Conservation (phyloP, 2,329 filamentous ascomycete species). For the Fusarium sp. region DNA sequence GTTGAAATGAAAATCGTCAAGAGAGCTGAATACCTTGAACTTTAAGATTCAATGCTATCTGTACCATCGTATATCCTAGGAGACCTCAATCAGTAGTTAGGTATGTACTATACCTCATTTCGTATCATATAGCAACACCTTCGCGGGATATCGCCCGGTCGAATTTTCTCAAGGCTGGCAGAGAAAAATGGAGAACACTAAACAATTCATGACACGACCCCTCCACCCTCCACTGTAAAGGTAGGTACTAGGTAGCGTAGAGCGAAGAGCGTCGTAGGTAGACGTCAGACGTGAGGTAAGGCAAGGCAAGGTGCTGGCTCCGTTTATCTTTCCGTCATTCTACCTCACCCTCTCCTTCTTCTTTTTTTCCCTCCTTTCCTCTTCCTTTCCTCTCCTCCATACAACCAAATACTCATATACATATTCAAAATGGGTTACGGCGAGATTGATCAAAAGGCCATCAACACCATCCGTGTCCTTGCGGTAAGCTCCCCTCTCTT, state of each 20-base stretch:
- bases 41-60: too few relatives aligned
- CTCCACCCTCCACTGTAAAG: slow-evolving; percentile 37
- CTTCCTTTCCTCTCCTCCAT: slow-evolving; percentile 37
- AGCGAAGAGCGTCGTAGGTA: slow-evolving; percentile 2
- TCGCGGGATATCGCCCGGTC: slow-evolving; percentile 31
- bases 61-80: neutral
- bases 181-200: slow-evolving; percentile 42
- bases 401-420: slow-evolving; percentile 42
- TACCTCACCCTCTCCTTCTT: slow-evolving; percentile 34
- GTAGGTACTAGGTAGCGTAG: neutral
- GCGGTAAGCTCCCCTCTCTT: slow-evolving; percentile 72
- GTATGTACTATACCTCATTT: neutral
- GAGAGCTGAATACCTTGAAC: neutral
- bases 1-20: neutral
- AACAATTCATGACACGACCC: slow-evolving; percentile 48
- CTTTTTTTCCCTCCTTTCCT: slow-evolving; percentile 36
- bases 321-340: slow-evolving; percentile 42
- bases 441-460: slow-evolving; percentile 87
- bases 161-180: slow-evolving; percentile 33
- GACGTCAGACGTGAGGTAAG: slow-evolving; percentile 24
- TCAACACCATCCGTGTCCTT: slow-evolving; percentile 98
- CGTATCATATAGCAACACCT: slow-evolving; percentile 10
- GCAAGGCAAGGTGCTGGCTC: slow-evolving; percentile 18
- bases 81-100: neutral
- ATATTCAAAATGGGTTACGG: slow-evolving; percentile 82